These are phyloP conservation scores for Parietaria judaica DNA, from an alignment of 306 rosid genomes.

Conservation along the genomic window DNA sequence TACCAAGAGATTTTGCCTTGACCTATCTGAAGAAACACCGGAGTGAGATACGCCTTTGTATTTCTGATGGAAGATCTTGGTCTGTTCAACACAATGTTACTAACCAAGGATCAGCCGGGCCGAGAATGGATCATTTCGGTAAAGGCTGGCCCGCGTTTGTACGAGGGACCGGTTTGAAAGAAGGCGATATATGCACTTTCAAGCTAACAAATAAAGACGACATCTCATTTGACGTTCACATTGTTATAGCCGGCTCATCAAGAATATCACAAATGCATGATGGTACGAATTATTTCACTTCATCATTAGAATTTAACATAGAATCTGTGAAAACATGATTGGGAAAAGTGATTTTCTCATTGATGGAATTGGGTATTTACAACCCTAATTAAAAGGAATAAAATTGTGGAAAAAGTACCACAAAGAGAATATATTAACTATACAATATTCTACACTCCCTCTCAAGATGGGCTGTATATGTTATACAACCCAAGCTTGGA, in stretches of 20 bases:
- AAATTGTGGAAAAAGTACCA: too few relatives aligned
- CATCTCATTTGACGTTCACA: neutral
- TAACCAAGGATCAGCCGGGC: too few relatives aligned
- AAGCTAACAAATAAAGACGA: neutral
- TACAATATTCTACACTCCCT: too few relatives aligned
- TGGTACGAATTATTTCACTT: neutral
- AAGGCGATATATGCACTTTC: slow-evolving; percentile 16
- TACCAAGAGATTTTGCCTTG: neutral
- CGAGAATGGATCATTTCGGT: neutral
- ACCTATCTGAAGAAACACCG: neutral
- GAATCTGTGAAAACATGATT: too few relatives aligned
- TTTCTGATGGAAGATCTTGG: neutral
- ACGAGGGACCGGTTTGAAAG: slow-evolving; percentile 13
- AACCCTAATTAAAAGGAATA: too few relatives aligned
- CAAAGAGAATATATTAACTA: too few relatives aligned
- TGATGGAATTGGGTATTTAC: too few relatives aligned
- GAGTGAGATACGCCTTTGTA: neutral
- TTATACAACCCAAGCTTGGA: too few relatives aligned
- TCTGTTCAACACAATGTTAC: neutral
- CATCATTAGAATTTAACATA: too few relatives aligned
- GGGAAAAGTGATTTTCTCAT: too few relatives aligned
- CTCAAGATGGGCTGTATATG: too few relatives aligned
- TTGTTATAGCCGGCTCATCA: neutral
- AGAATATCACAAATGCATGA: too few relatives aligned
- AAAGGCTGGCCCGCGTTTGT: slow-evolving; percentile 12